Conservation (phyloP, 2,329 filamentous ascomycete species). For the Beauveria pseudobassiana region DNA sequence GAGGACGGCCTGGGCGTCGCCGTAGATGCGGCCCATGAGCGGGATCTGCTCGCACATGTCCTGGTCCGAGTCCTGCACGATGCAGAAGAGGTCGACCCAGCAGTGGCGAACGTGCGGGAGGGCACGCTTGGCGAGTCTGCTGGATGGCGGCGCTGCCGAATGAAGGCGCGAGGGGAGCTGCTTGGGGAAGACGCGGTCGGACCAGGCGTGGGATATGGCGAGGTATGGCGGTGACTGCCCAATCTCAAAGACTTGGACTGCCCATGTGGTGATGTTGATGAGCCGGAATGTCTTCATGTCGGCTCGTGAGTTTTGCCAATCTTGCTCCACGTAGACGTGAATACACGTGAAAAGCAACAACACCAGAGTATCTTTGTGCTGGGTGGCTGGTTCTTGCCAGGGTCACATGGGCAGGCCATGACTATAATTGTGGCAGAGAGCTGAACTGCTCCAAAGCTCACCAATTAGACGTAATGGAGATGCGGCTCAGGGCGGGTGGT, state of each 20-base stretch:
- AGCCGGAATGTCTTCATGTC: not conserved
- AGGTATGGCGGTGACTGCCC: not conserved
- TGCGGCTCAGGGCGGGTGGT: too few relatives aligned
- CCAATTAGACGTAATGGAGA: too few relatives aligned
- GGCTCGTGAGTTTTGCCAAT: not conserved
- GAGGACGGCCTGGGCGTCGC: not conserved
- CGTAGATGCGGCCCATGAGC: conserved; percentile 2
- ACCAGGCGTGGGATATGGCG: conserved; percentile 1
- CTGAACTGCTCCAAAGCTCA: too few relatives aligned
- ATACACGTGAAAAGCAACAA: too few relatives aligned
- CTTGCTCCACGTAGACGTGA: too few relatives aligned
- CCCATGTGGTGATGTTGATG: not conserved
- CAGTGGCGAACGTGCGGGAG: not conserved
- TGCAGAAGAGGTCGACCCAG: conserved; percentile 7
- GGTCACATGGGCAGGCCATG: too few relatives aligned
- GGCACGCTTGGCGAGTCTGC: not conserved
- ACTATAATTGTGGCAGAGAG: too few relatives aligned
- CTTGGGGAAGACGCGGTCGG: not conserved
- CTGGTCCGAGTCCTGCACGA: not conserved
- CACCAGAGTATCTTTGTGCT: too few relatives aligned
- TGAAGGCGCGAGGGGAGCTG: not conserved
- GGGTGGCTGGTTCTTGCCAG: too few relatives aligned
- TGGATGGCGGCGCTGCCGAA: not conserved
- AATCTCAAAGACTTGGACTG: not conserved
- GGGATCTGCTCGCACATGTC: conserved; percentile 4